These are phyloP conservation scores for Clavispora phyllophila DNA, from an alignment of 805 yeast species.

Conservation along the genomic window DNA sequence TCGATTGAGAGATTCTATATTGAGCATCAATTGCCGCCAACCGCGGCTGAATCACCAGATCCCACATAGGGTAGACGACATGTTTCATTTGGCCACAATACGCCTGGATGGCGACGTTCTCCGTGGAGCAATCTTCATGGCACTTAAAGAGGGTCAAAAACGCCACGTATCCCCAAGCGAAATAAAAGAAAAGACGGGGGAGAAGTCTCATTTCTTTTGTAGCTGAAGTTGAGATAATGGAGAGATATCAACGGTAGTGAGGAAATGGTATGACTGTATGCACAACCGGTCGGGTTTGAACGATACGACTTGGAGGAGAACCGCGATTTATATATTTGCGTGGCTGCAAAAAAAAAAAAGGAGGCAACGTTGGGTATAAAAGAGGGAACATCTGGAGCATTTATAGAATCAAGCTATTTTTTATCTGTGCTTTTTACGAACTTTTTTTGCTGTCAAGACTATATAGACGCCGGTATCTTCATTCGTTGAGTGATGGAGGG, in stretches of 20 bases:
- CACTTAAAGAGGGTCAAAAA: constrained; percentile 10
- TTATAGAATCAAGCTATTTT: too few species aligned
- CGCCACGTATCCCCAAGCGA: constrained; percentile 7
- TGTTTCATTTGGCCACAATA: constrained; percentile 9
- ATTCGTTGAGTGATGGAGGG: too few species aligned
- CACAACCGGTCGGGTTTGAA: not conserved
- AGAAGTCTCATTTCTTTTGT: not conserved
- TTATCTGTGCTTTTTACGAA: too few species aligned
- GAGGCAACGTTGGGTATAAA: not conserved
- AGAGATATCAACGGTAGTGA: not conserved
- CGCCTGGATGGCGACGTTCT: constrained; percentile 4
- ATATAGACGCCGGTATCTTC: too few species aligned
- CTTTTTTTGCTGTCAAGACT: too few species aligned
- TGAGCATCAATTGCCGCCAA: constrained; percentile 3
- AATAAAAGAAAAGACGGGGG: not conserved
- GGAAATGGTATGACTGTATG: not conserved
- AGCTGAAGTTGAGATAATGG: not conserved
- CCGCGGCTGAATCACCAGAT: not conserved
- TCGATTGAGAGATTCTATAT: constrained; percentile 1
- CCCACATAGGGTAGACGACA: constrained; percentile 1
- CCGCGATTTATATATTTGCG: not conserved
- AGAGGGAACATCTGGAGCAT: too few species aligned
- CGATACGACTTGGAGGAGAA: not conserved
- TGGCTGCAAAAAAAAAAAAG: not conserved
- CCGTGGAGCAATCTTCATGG: constrained; percentile 1